These are phyloP conservation scores for Cochliopodium minus DNA, from an alignment of 208 protist genomes.

Conservation along the genomic window DNA sequence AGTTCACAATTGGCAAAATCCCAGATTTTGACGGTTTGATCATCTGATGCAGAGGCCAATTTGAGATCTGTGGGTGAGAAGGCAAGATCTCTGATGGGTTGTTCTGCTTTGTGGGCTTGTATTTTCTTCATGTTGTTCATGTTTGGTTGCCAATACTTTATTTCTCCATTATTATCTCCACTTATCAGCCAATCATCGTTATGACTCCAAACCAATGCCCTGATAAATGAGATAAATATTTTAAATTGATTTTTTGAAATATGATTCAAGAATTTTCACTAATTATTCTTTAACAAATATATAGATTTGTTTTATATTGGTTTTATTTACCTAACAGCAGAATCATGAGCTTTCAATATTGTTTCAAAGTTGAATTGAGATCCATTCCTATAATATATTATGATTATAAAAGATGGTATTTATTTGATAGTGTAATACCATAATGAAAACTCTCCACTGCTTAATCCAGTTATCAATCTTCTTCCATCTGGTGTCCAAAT, in stretches of 20 bases:
- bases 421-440: too few species aligned
- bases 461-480: constrained; percentile 35
- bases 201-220: constrained; percentile 56
- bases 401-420: too few species aligned
- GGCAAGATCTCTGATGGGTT: constrained; percentile 12
- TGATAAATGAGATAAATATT: constrained; percentile 46
- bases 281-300: too few species aligned
- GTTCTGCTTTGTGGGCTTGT: neutral
- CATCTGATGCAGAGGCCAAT: constrained; percentile 50
- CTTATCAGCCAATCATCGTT: constrained; percentile 52
- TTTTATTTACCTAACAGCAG: neutral
- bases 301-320: too few species aligned
- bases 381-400: too few species aligned
- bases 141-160: constrained; percentile 66
- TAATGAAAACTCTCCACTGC: constrained; percentile 63
- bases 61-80: constrained; percentile 51
- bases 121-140: constrained; percentile 53
- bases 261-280: too few species aligned
- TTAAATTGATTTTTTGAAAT: too few species aligned
- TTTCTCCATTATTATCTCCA: constrained; percentile 37
- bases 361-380: constrained; percentile 74
- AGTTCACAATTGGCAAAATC: neutral
- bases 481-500: constrained; percentile 44
- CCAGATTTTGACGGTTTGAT: constrained; percentile 34
- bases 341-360: constrained; percentile 34